Base-by-base conservation (phyloP, 1,284 basidiomycete genomes). In the Ceraceosorus bombacis region DNA sequence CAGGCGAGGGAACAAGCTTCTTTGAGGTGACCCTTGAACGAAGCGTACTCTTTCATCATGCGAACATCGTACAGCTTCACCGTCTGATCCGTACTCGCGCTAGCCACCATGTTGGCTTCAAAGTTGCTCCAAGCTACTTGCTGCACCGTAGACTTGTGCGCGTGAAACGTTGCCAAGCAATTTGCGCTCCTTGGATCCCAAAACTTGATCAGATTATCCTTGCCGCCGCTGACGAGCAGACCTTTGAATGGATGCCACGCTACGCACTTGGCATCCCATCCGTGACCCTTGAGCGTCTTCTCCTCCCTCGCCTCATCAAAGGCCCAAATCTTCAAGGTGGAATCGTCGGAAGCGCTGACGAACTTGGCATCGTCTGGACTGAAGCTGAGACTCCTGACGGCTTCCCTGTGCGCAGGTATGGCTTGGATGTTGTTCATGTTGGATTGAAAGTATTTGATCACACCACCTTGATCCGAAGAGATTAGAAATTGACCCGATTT, bases 241-340 rank as follows among this genome's bases (percentile, higher is more conserved):
- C 94, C 93, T 78, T 97, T 96, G 3, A 87, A 90, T 4, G 91
- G 90, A 79, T 98, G 94, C 94, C 94, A 98, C 80, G 96, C 89
- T 1, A 97, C 90, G 70, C 92, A 96, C 76, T 94, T 90, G 38
- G 97, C 94, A 73, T 98, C 94, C 93, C 94, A 98, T 2, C 93
- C 93, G 74, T 98, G 94, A 88, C 90, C 92, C 53, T 87, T 88
- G 64, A 97, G 80, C 5, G 86, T 85, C 61, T 87, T 85, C 79
- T 96, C 94, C 61, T 92, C 89, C 55, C 86, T 83, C 62, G 88
- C 89, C 70, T 90, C 88, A 68, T 94, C 88, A 77, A 97, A 98
- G 27, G 86, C 86, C 94, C 94, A 98, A 67, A 98, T 87, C 73
- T 92, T 86, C 65, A 98, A 85, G 57, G 88, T 88, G 1, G 89